These are phyloP conservation scores for Pichia sp. DNA, from an alignment of 1,139 yeast genomes.

Conservation along the genomic window DNA sequence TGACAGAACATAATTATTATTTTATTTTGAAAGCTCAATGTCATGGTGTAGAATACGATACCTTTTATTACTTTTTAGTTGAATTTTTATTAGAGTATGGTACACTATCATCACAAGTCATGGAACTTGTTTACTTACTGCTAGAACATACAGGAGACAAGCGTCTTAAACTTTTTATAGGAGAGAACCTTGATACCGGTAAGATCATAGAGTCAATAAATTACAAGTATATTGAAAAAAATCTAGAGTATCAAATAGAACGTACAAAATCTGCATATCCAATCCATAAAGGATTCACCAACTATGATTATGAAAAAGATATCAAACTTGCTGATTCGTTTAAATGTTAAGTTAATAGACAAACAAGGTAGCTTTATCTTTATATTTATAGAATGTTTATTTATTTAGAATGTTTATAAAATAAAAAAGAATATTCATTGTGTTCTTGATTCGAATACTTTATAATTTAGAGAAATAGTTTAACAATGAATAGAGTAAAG, in stretches of 20 bases:
- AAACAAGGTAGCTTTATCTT: neutral
- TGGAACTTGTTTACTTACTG: slow-evolving; percentile 3
- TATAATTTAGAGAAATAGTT: neutral
- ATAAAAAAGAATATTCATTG: neutral
- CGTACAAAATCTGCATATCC: neutral
- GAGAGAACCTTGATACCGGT: neutral
- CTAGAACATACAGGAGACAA: slow-evolving; percentile 10
- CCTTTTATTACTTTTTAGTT: slow-evolving; percentile 16
- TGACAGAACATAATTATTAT: slow-evolving; percentile 13
- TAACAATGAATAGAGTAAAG: slow-evolving; percentile 13
- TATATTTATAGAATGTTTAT: neutral
- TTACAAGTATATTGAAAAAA: slow-evolving; percentile 6
- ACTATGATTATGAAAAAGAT: slow-evolving; percentile 5
- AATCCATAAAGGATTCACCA: neutral
- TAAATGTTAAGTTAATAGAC: neutral
- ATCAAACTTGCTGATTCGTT: neutral
- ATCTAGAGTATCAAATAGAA: slow-evolving; percentile 9
- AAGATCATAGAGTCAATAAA: slow-evolving; percentile 10
- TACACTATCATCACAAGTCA: slow-evolving; percentile 1
- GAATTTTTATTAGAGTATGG: slow-evolving; percentile 9
- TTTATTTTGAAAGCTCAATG: slow-evolving; percentile 18
- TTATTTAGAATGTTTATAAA: neutral
- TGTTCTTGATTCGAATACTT: neutral
- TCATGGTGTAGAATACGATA: slow-evolving; percentile 22
- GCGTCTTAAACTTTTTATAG: slow-evolving; percentile 10